Percentiles rank a stretch among this genome's conserved stretches.
Evolutionary conservation across 345 rosid genomes (phyloP).

Genomic region (Melaleuca quinquenervia): DNA sequence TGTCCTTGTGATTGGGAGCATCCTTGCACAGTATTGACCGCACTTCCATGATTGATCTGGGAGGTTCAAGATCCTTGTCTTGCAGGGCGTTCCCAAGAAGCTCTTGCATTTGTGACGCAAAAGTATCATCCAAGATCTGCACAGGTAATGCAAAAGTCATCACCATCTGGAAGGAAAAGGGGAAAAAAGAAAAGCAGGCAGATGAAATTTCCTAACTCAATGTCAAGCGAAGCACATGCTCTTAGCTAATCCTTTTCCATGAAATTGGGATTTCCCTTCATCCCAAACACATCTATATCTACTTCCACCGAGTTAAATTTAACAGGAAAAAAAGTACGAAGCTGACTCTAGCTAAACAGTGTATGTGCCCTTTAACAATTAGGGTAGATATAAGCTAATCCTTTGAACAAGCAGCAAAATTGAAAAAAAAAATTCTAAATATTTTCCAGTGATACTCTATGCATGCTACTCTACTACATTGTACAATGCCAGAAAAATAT

Average conservation of each 20-base stretch:
- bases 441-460: neutral
- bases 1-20: conserved; percentile 55
- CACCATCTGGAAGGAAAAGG: neutral
- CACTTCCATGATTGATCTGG: conserved; percentile 86
- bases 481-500: neutral
- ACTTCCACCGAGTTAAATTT: neutral
- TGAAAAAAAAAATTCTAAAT: neutral
- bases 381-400: neutral
- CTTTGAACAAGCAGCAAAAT: neutral
- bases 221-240: neutral
- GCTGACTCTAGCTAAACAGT: neutral
- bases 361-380: neutral
- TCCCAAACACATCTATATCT: neutral
- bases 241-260: neutral
- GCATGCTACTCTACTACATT: neutral
- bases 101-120: conserved; percentile 93
- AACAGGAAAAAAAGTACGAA: neutral
- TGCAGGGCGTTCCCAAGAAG: conserved; percentile 75
- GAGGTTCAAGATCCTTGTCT: conserved; percentile 88
- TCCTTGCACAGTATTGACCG: conserved; percentile 92
- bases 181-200: neutral
- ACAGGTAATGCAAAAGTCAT: neutral
- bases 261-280: neutral
- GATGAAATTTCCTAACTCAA: neutral
- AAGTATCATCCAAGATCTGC: conserved; percentile 91